Evolutionary conservation across 1,284 basidiomycete genomes (phyloP), one percentile per base, ranked within the genome.

Genomic region (Thelephora terrestris): DNA sequence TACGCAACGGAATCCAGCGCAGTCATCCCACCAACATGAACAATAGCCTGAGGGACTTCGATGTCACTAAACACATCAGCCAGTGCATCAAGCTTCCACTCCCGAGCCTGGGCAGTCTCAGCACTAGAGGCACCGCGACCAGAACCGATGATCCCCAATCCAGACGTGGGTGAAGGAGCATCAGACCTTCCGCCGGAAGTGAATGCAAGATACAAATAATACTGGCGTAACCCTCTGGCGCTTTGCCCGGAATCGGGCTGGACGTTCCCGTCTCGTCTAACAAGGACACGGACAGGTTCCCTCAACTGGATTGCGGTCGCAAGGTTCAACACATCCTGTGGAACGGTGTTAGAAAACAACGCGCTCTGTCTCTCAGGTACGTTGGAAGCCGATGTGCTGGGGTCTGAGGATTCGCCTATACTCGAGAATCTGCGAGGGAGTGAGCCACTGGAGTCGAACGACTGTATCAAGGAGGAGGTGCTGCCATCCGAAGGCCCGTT

Each of bases 81-180:
- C 32, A 99, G 74, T 16, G 92, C 93, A 60, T 99, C 94, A 46
- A 99, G 72, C 68, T 99, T 99, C 90, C 93, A 98, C 67, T 97
- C 94, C 53, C 91, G 79, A 34, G 92, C 92, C 62, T 91, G 87
- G 12, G 81, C 79, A 42, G 81, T 91, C 66, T 94, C 91, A 12
- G 89, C 85, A 63, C 72, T 88, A 10, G 81, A 78, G 4, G 80
- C 75, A 37, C 83, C 78, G 47, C 91, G 73, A 12, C 91, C 91
- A 21, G 90, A 91, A 17, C 92, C 92, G 55, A 93, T 92, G 45
- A 92, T 93, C 9, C 91, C 91, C 27, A 89, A 75, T 4, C 91
- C 90, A 42, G 72, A 74, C 27, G 74, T 65, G 16, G 73, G 67
- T 36, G 74, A 60, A 23, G 74, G 67, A 7, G 79, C 70, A 50